Percentiles rank a stretch among this genome's conserved stretches.
Conservation (phyloP, 768 basidiomycete genomes). For the Leccinellum rugosiceps region DNA sequence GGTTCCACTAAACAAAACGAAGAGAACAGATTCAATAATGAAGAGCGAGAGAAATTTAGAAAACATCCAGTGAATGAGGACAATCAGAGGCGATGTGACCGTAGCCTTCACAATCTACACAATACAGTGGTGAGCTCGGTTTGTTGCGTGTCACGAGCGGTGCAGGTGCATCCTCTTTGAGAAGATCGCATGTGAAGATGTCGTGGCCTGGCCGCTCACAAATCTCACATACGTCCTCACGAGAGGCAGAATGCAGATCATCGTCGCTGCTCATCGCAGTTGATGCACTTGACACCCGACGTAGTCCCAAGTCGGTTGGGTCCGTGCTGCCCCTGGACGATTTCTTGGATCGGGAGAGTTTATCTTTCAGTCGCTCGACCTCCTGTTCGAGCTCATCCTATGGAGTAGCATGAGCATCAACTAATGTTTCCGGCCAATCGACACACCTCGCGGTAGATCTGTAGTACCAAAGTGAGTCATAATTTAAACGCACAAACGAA, state of each 20-base stretch:
- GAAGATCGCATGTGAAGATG: slow-evolving; percentile 77
- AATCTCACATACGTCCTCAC: slow-evolving; percentile 71
- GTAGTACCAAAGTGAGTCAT: slow-evolving; percentile 5
- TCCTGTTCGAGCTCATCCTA: slow-evolving; percentile 89
- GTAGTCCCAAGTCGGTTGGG: slow-evolving; percentile 29
- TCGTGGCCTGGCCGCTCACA: slow-evolving; percentile 86
- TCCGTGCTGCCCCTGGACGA: slow-evolving; percentile 47
- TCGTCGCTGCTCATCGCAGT: slow-evolving; percentile 25
- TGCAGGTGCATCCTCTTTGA: slow-evolving; percentile 51
- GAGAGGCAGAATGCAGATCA: slow-evolving; percentile 19
- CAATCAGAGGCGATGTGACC: slow-evolving; percentile 78
- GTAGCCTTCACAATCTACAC: slow-evolving; percentile 80
- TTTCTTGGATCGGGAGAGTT: slow-evolving; percentile 58
- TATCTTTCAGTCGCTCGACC: slow-evolving; percentile 71
- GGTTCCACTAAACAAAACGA: slow-evolving; percentile 9
- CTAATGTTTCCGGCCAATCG: background rate
- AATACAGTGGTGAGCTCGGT: slow-evolving; percentile 46
- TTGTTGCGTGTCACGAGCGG: slow-evolving; percentile 19
- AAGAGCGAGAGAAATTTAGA: slow-evolving; percentile 41
- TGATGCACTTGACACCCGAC: slow-evolving; percentile 18
- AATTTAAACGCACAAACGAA: background rate
- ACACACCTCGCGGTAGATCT: slow-evolving; percentile 83
- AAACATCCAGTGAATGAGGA: slow-evolving; percentile 84
- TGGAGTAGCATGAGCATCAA: slow-evolving; percentile 12
- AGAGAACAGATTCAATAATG: slow-evolving; percentile 5